Conservation (phyloP, 2,329 filamentous ascomycete genomes). For the Claviceps sp. region DNA sequence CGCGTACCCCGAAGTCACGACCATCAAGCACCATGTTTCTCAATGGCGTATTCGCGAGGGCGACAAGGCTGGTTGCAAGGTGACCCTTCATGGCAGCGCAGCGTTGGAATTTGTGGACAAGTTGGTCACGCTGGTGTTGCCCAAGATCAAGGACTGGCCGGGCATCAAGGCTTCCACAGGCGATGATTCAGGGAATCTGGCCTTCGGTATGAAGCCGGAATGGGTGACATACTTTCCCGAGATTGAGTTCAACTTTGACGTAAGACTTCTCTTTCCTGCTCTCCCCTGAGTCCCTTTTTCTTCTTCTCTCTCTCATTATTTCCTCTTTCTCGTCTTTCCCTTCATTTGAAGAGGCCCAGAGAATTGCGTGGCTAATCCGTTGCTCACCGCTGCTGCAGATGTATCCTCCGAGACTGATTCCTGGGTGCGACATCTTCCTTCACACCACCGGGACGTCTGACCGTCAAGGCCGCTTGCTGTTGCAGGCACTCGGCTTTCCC, state of each 20-base stretch:
- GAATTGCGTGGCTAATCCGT: too few relatives aligned
- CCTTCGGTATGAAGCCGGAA: slow-evolving; percentile 64
- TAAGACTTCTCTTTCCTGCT: slow-evolving; percentile 30
- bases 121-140: slow-evolving; percentile 77
- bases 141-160: slow-evolving; percentile 90
- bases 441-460: slow-evolving; percentile 78
- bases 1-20: slow-evolving; percentile 55
- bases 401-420: slow-evolving; percentile 59
- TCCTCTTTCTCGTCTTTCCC: not conserved
- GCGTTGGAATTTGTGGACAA: slow-evolving; percentile 89
- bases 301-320: not conserved
- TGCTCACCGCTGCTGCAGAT: slow-evolving; percentile 24
- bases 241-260: slow-evolving; percentile 88
- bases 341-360: too few relatives aligned
- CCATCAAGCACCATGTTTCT: slow-evolving; percentile 54
- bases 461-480: slow-evolving; percentile 66
- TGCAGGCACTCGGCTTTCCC: slow-evolving; percentile 37
- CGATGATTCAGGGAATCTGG: slow-evolving; percentile 78
- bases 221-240: slow-evolving; percentile 81
- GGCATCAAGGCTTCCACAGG: slow-evolving; percentile 55
- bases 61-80: slow-evolving; percentile 62
- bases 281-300: slow-evolving; percentile 10
- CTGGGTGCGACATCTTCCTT: slow-evolving; percentile 70
- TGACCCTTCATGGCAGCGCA: slow-evolving; percentile 61
- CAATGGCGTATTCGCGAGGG: slow-evolving; percentile 64